Evolutionary conservation across 495 filamentous ascomycete genomes (phyloP).

Genomic region (Podospora pseudopauciseta): DNA sequence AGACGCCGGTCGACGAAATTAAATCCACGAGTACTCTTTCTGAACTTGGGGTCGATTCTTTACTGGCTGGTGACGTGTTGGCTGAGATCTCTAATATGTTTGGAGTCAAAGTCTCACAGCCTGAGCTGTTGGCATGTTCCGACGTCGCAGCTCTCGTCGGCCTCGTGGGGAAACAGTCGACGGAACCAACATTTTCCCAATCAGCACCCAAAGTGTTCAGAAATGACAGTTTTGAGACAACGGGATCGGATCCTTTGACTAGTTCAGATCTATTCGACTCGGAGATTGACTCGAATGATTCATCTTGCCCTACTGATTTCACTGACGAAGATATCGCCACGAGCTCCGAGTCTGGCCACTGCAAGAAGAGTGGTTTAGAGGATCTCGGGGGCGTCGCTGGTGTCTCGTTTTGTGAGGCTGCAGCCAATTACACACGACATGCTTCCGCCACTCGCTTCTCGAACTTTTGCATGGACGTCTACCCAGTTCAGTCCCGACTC

Average conservation of each 20-base stretch:
- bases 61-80: slow-evolving; percentile 20
- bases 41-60: slow-evolving; percentile 41
- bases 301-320: background rate
- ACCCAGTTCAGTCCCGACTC: slow-evolving; percentile 35
- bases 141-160: background rate
- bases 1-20: background rate
- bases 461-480: slow-evolving; percentile 35
- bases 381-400: background rate
- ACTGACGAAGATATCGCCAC: background rate
- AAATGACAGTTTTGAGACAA: background rate
- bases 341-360: slow-evolving; percentile 6
- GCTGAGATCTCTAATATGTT: background rate
- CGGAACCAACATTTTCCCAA: background rate
- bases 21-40: slow-evolving; percentile 9
- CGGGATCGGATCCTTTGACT: background rate
- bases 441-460: slow-evolving; percentile 1
- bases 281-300: background rate
- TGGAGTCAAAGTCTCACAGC: background rate
- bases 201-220: background rate
- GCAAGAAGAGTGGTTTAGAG: background rate
- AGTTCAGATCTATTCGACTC: background rate
- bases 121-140: background rate
- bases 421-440: background rate
- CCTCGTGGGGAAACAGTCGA: background rate
- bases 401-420: background rate